These are phyloP conservation scores for Favolaschia claudopus DNA, from an alignment of 768 basidiomycete genomes.

Conservation along the genomic window DNA sequence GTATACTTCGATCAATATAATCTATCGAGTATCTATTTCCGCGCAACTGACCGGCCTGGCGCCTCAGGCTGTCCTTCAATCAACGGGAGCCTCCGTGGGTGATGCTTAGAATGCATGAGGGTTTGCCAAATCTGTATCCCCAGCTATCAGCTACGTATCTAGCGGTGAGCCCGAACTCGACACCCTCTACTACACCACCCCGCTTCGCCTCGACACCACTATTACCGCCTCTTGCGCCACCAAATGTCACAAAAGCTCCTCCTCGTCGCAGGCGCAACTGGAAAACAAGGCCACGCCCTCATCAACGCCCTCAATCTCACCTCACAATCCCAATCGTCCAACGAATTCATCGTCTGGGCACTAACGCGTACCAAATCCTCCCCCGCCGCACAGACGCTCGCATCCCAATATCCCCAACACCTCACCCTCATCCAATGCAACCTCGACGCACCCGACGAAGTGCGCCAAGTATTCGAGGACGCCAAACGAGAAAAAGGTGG, in stretches of 20 bases:
- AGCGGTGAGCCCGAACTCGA: too few species aligned
- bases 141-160: too few species aligned
- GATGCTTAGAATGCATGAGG: too few species aligned
- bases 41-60: too few species aligned
- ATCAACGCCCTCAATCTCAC: conserved; percentile 36
- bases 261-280: conserved; percentile 47
- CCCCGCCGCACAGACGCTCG: conserved; percentile 34
- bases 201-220: too few species aligned
- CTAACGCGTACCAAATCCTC: conserved; percentile 42
- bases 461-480: conserved; percentile 44
- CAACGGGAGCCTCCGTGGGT: too few species aligned
- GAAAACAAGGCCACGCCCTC: conserved; percentile 45
- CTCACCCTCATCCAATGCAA: conserved; percentile 45
- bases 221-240: too few species aligned
- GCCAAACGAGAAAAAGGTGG: conserved; percentile 32
- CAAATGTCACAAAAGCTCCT: conserved; percentile 20
- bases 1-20: too few species aligned
- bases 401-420: conserved; percentile 16
- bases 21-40: too few species aligned
- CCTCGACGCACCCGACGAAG: conserved; percentile 35
- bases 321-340: neutral
- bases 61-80: too few species aligned
- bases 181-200: too few species aligned
- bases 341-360: conserved; percentile 41
- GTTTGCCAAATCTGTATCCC: too few species aligned